Percentiles rank a stretch among this genome's conserved stretches.
phyloP scores from a whole-genome alignment of 1,139 yeast species.

The Debaryomyces robertsiae region DNA sequence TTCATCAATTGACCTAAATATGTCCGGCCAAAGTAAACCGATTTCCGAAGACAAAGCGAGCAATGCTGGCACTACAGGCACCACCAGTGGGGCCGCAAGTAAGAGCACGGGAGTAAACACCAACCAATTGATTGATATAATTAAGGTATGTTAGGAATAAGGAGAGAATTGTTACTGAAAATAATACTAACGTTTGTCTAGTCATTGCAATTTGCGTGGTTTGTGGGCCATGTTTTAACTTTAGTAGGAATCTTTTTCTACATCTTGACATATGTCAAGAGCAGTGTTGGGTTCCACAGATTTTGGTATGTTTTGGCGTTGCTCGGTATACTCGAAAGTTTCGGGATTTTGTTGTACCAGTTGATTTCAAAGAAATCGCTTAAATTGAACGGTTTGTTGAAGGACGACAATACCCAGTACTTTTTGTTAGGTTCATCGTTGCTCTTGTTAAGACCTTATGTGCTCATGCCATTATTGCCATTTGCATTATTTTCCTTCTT shows the following conservation, averaged over 20 bases:
- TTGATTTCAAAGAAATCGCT: slow-evolving; percentile 43
- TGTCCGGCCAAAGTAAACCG: slow-evolving; percentile 5
- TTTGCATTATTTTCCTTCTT: slow-evolving; percentile 61
- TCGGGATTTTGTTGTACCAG: slow-evolving; percentile 76
- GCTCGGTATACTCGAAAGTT: slow-evolving; percentile 69
- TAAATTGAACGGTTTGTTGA: slow-evolving; percentile 20
- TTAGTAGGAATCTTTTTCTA: slow-evolving; percentile 57
- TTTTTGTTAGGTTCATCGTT: slow-evolving; percentile 46
- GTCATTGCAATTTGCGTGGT: slow-evolving; percentile 64
- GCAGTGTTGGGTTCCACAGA: slow-evolving; percentile 30
- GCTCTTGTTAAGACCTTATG: slow-evolving; percentile 46
- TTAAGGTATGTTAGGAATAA: slow-evolving; percentile 17
- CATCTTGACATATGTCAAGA: slow-evolving; percentile 45
- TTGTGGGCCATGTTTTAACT: slow-evolving; percentile 70
- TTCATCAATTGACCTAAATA: slow-evolving; percentile 3
- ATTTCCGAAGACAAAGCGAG: slow-evolving; percentile 4
- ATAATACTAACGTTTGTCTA: slow-evolving; percentile 19
- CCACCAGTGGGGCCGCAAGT: slow-evolving; percentile 1
- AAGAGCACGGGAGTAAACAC: slow-evolving; percentile 11
- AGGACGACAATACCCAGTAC: slow-evolving; percentile 56
- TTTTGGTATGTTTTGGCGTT: slow-evolving; percentile 63
- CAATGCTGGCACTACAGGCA: slow-evolving; percentile 1
- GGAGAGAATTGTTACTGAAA: background rate
- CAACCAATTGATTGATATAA: slow-evolving; percentile 18
- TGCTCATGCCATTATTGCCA: slow-evolving; percentile 43